Conservation (phyloP, 208 protist species). For the Leishmania turanica region DNA sequence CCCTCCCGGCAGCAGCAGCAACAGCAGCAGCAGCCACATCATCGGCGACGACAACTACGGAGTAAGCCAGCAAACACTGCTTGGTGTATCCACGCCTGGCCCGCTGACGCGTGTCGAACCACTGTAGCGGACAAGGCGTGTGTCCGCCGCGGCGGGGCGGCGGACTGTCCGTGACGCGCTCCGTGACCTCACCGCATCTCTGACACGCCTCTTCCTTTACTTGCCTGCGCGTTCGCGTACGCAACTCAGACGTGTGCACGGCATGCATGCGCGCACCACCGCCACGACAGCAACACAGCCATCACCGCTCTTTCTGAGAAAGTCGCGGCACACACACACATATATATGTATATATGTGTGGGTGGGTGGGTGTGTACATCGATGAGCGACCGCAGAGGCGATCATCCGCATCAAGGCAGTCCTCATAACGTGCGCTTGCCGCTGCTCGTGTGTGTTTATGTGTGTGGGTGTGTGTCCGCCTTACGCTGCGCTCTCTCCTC, state of each 20-base stretch:
- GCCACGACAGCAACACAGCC: too few species aligned
- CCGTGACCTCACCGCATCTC: too few species aligned
- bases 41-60: too few species aligned
- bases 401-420: neutral
- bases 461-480: neutral
- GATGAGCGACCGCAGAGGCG: neutral
- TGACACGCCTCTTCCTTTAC: too few species aligned
- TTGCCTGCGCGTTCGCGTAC: too few species aligned
- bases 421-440: neutral
- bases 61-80: too few species aligned
- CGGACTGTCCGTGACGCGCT: too few species aligned
- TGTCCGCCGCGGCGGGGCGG: too few species aligned
- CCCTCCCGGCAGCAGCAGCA: neutral
- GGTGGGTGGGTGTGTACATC: neutral
- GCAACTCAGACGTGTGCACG: too few species aligned
- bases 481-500: neutral
- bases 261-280: too few species aligned
- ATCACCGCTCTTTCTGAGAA: too few species aligned
- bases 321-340: neutral
- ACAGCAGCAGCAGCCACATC: neutral
- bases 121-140: neutral
- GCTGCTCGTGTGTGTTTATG: conserved; percentile 8
- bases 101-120: neutral
- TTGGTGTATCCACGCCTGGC: neutral
- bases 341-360: neutral